These are phyloP conservation scores for Violaceomyces palustris DNA, from an alignment of 1,284 basidiomycete genomes.

Conservation along the genomic window DNA sequence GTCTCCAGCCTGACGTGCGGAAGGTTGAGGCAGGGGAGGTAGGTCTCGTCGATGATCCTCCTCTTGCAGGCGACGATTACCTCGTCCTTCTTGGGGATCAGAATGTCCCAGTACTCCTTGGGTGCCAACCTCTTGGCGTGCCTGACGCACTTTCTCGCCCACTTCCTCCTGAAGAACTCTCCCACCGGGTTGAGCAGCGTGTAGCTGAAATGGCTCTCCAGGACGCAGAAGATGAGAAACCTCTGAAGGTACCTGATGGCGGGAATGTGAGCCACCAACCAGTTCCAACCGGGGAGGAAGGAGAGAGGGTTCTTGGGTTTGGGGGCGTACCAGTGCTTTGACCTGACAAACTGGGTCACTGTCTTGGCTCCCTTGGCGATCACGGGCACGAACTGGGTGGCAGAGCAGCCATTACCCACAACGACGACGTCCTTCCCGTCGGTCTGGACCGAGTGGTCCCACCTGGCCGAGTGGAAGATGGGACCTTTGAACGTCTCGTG, in stretches of 20 bases:
- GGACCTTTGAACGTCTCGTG: conserved; percentile 44
- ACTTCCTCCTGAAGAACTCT: conserved; percentile 20
- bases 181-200: conserved; percentile 28
- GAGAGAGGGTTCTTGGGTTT: conserved; percentile 31
- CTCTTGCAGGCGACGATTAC: conserved; percentile 46
- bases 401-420: conserved; percentile 49
- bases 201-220: conserved; percentile 42
- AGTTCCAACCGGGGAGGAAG: conserved; percentile 32
- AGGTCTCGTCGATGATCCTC: conserved; percentile 43
- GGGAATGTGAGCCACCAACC: conserved; percentile 29
- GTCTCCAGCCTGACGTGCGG: conserved; percentile 38
- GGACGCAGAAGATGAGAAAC: conserved; percentile 34
- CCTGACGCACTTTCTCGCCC: conserved; percentile 26
- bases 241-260: conserved; percentile 34
- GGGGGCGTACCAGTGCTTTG: conserved; percentile 47
- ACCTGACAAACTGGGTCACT: conserved; percentile 43
- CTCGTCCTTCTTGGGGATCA: conserved; percentile 38
- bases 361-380: conserved; percentile 34
- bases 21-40: conserved; percentile 33
- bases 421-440: conserved; percentile 51
- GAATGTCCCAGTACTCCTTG: conserved; percentile 39
- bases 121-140: conserved; percentile 44
- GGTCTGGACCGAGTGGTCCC: conserved; percentile 49
- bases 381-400: conserved; percentile 42
- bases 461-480: conserved; percentile 52